These are phyloP conservation scores for Suillus subluteus DNA, from an alignment of 768 basidiomycete species.

Conservation along the genomic window DNA sequence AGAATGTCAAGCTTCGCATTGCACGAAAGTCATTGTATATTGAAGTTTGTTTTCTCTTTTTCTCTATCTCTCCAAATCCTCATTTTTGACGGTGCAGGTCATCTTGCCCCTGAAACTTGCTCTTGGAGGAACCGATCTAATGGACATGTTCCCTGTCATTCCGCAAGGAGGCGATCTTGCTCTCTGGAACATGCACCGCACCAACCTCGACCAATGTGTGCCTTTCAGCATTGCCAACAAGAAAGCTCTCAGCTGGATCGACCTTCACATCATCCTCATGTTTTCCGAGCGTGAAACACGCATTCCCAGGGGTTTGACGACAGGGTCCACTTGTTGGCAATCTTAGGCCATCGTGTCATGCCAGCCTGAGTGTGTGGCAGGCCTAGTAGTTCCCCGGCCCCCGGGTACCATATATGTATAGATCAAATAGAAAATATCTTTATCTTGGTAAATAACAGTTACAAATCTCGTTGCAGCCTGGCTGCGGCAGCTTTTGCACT, in stretches of 20 bases:
- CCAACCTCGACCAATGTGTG: constrained; percentile 41
- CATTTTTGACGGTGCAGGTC: constrained; percentile 19
- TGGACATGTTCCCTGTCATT: constrained; percentile 34
- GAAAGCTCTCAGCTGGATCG: constrained; percentile 35
- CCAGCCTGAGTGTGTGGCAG: no score
- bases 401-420: no score
- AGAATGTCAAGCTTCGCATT: constrained; percentile 43
- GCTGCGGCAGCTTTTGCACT: no score
- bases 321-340: constrained; percentile 18
- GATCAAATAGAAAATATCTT: no score
- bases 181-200: constrained; percentile 43
- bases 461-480: no score
- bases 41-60: constrained; percentile 26
- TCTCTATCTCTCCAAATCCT: background rate
- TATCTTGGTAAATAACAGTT: no score
- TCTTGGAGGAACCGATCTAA: constrained; percentile 21
- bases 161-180: constrained; percentile 16
- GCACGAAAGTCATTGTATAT: constrained; percentile 61
- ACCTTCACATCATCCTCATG: constrained; percentile 33
- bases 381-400: no score
- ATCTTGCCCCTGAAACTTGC: constrained; percentile 19
- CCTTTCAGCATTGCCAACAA: constrained; percentile 26
- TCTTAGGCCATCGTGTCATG: no score
- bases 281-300: constrained; percentile 36
- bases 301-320: constrained; percentile 18